phyloP scores from a whole-genome alignment of 2,329 filamentous ascomycete genomes.

The Cytospora leucostoma region DNA sequence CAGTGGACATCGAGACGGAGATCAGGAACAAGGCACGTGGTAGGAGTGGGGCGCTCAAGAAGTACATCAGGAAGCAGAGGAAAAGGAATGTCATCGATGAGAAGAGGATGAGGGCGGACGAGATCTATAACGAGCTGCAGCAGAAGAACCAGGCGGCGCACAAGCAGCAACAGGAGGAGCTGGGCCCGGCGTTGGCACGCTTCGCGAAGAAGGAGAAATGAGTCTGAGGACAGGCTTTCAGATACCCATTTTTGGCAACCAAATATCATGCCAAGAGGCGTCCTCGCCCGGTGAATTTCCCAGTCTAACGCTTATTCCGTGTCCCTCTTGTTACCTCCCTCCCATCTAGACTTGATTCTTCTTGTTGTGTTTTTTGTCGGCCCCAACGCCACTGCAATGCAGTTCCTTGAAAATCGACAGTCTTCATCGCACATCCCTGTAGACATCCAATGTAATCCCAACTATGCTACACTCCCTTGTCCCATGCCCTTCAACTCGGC shows the following conservation, averaged over 20 bases:
- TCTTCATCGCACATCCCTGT: not conserved
- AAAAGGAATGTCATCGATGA: constrained; percentile 95
- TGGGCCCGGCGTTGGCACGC: constrained; percentile 82
- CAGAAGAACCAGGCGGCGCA: constrained; percentile 65
- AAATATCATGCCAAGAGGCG: not conserved
- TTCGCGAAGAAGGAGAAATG: constrained; percentile 71
- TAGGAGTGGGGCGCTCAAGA: constrained; percentile 84
- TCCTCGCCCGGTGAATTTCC: not conserved
- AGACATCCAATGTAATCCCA: not conserved
- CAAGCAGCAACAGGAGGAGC: constrained; percentile 66
- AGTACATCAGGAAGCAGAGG: constrained; percentile 88
- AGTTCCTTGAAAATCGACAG: not conserved
- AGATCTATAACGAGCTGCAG: constrained; percentile 73
- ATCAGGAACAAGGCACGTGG: constrained; percentile 79
- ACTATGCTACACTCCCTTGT: not conserved
- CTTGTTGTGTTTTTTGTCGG: not conserved
- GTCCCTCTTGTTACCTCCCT: not conserved
- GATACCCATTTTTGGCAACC: constrained; percentile 33
- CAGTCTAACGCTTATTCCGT: not conserved
- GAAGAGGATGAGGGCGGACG: constrained; percentile 83
- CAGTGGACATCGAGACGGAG: constrained; percentile 58
- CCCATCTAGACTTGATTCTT: not conserved
- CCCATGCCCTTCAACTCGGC: not conserved
- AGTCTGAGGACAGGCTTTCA: constrained; percentile 24
- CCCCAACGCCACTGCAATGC: constrained; percentile 26